Evolutionary conservation across 2,329 filamentous ascomycete species (phyloP), one percentile per base, ranked within the genome.

Genomic region (Cryphonectria nitschkei): DNA sequence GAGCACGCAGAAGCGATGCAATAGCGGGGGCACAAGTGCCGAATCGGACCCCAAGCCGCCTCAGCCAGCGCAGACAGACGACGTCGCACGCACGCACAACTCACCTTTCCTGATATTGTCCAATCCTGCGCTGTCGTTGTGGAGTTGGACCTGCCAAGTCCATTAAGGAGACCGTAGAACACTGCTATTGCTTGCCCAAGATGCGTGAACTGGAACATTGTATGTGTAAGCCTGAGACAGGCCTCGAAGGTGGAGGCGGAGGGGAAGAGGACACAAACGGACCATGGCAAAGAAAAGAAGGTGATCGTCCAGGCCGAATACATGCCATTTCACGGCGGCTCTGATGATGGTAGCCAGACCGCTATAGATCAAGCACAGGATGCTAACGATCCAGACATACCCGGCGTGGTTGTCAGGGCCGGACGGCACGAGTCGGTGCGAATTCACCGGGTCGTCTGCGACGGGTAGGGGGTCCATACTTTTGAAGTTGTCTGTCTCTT

Each of bases 371-470:
- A 61, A 22, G 19, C 39, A 52, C 69, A 68, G 13, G 26, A 68
- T 68, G 26, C 52, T 65, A 5, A 58, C 66, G 6, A 71, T 71
- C 69, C 66, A 69, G n/a, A 71, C n/a, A 29, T 65, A 68, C 1
- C 61, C 69, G 11, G 61, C 61, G 50, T 71, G 69, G 22, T 68
- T 62, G 37, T 41, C 61, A 3, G 61, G 61, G 11, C 37, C 34
- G n/a, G 58, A 52, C 1, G 61, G 14, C 16, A 64, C 29, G 26
- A 43, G 67, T 68, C 3, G 69, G 60, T 39, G 69, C 62, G 46
- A 64, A 43, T 32, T 39, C 13, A 56, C 41, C 32, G 14, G 69
- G 60, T 39, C 60, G 34, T 62, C 60, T 34, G 60, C 19, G 54
- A 32, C 5, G 54, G 54, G 29, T 19, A 58, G 29, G 54, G 54